phyloP scores from a whole-genome alignment of 1,284 basidiomycete species.

The Coriolopsis trogii region DNA sequence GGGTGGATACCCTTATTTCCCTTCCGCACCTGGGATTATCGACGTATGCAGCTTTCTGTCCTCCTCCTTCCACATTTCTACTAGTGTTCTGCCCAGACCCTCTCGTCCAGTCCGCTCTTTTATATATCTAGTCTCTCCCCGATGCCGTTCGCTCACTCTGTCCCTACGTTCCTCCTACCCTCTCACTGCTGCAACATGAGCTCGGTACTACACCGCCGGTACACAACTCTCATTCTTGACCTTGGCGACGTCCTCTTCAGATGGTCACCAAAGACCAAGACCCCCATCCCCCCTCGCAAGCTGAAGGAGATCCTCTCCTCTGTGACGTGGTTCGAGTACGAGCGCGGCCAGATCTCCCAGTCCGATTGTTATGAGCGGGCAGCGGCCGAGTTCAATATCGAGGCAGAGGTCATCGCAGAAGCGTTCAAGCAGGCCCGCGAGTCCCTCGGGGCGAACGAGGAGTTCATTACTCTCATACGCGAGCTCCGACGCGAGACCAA shows the following conservation, averaged over 20 bases:
- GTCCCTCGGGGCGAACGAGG: slow-evolving; percentile 45
- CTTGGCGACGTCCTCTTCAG: slow-evolving; percentile 61
- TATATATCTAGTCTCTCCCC: background rate
- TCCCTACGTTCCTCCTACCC: slow-evolving; percentile 11
- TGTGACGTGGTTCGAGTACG: slow-evolving; percentile 58
- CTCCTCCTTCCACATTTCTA: slow-evolving; percentile 15
- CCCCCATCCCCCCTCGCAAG: slow-evolving; percentile 45
- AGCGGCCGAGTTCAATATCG: slow-evolving; percentile 44
- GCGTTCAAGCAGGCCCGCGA: slow-evolving; percentile 51
- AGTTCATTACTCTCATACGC: slow-evolving; percentile 49
- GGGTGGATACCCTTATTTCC: too few species aligned
- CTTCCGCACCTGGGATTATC: slow-evolving; percentile 12
- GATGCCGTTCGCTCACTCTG: slow-evolving; percentile 13
- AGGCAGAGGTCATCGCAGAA: slow-evolving; percentile 41
- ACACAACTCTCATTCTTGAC: slow-evolving; percentile 48
- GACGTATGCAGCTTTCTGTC: slow-evolving; percentile 10
- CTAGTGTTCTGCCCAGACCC: background rate
- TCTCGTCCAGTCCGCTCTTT: slow-evolving; percentile 11
- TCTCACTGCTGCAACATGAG: slow-evolving; percentile 12
- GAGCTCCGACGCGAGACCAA: slow-evolving; percentile 43
- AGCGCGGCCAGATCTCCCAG: slow-evolving; percentile 50
- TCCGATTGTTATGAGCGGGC: slow-evolving; percentile 48
- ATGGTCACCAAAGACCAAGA: slow-evolving; percentile 54
- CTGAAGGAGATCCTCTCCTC: slow-evolving; percentile 50
- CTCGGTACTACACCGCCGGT: slow-evolving; percentile 23